These are phyloP conservation scores for Sporisorium sorghi DNA, from an alignment of 1,284 basidiomycete genomes.

Conservation along the genomic window DNA sequence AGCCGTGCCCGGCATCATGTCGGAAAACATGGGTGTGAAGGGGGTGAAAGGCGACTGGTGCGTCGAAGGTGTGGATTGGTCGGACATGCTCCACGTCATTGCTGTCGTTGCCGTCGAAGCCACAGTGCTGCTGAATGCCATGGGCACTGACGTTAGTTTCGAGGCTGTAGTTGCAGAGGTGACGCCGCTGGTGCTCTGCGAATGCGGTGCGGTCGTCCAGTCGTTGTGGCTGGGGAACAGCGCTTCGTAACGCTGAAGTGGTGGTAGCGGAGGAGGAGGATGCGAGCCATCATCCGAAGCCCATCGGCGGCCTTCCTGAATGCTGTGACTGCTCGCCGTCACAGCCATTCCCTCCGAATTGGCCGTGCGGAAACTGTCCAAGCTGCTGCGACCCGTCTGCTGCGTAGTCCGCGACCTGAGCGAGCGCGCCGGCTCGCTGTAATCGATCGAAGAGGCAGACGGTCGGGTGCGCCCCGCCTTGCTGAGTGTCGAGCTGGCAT, in stretches of 20 bases:
- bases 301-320: slow-evolving; percentile 12
- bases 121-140: slow-evolving; percentile 26
- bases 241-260: slow-evolving; percentile 37
- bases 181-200: background rate
- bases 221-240: slow-evolving; percentile 26
- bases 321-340: slow-evolving; percentile 21
- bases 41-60: slow-evolving; percentile 50
- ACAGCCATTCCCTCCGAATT: slow-evolving; percentile 33
- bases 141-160: slow-evolving; percentile 25
- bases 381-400: slow-evolving; percentile 28
- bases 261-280: slow-evolving; percentile 35
- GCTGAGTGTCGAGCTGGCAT: slow-evolving; percentile 20
- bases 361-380: slow-evolving; percentile 45
- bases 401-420: slow-evolving; percentile 27
- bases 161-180: slow-evolving; percentile 15
- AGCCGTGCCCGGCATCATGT: slow-evolving; percentile 36
- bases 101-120: slow-evolving; percentile 27
- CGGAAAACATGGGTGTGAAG: slow-evolving; percentile 55
- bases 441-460: slow-evolving; percentile 38
- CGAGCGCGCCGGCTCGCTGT: slow-evolving; percentile 25
- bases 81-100: slow-evolving; percentile 41
- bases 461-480: slow-evolving; percentile 16
- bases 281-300: slow-evolving; percentile 8
- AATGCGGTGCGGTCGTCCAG: slow-evolving; percentile 10
- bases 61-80: slow-evolving; percentile 43